phyloP scores from a whole-genome alignment of 352 stramenopile species.

The Vaucheria bursata region DNA sequence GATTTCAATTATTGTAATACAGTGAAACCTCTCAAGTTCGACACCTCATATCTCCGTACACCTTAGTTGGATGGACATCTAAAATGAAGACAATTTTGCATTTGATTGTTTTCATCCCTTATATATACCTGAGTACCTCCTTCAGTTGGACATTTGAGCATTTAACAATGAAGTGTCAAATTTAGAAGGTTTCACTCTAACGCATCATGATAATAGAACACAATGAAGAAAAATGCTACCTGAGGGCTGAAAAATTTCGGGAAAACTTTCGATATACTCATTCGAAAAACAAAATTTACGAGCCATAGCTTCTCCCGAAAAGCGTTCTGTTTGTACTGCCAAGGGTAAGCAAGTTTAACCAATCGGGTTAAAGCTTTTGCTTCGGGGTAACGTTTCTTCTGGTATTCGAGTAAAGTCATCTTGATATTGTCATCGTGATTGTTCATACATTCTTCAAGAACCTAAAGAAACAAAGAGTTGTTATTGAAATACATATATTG shows the following conservation, averaged over 20 bases:
- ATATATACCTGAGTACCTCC: too few species aligned
- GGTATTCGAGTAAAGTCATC: constrained; percentile 15
- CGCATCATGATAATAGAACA: too few species aligned
- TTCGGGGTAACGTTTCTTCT: constrained; percentile 15
- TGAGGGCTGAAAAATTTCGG: constrained; percentile 24
- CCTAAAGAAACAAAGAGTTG: not conserved
- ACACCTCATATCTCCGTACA: too few species aligned
- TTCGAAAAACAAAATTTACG: constrained; percentile 17
- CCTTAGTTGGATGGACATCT: too few species aligned
- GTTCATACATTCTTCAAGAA: constrained; percentile 17
- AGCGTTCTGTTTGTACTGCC: constrained; percentile 33
- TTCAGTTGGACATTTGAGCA: too few species aligned
- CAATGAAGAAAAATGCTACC: too few species aligned
- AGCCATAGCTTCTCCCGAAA: constrained; percentile 16
- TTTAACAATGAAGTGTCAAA: too few species aligned
- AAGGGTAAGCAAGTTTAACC: constrained; percentile 22
- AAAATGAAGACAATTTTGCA: too few species aligned
- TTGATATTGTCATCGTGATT: constrained; percentile 10
- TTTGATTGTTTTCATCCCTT: too few species aligned
- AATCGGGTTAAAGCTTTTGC: constrained; percentile 23
- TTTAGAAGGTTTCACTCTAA: too few species aligned
- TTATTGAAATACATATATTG: not conserved
- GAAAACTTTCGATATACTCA: constrained; percentile 27
- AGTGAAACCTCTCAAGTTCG: too few species aligned
- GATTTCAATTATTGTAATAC: too few species aligned